Evolutionary conservation across 345 rosid species (phyloP), one percentile per base, ranked within the genome.

Genomic region (Camelina hispida): DNA sequence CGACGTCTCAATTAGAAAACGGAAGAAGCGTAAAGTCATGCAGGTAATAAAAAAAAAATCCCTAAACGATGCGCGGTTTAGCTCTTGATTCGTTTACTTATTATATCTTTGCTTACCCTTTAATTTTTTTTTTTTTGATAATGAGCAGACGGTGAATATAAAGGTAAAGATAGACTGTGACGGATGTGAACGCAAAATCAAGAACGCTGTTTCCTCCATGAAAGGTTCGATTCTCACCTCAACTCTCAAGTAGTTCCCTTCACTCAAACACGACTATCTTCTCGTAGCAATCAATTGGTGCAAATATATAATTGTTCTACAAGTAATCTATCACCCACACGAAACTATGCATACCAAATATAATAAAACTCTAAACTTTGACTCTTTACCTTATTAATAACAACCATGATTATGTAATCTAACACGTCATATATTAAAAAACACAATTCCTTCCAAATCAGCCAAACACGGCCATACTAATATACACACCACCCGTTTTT

Each of bases 131-230:
- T 34, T 34, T 30, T 18, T 9, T 64, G 5, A 4, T 17, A 51
- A 14, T n/a, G 43, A 47, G 46, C 80, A 84, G 87, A 84, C 78
- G 6, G 83, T 79, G 46, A 81, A 79, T 66, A 81, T 81, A 50
- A 83, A 69, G 73, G 86, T 83, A 54, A 80, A 83, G 69, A 83
- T 83, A 11, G 86, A 83, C 81, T 83, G 86, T 51, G 86, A 83
- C 38, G 86, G 86, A 32, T 83, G 86, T 57, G 86, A 83, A 79
- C 83, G 86, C 54, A 81, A 82, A 69, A 80, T 83, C 68, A 81
- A 72, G 58, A 68, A 83, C 81, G 82, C 84, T 30, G 86, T 83
- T 48, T 78, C 86, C 63, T 76, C 82, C 59, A 22, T 83, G 32
- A 83, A 79, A 84, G 86, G 84, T 83, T 78, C 1, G 40, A 22